Percentiles rank a stretch among this genome's conserved stretches.
Evolutionary conservation across 192 early-diverging fungal species (phyloP).

Genomic region (Backusella macrospora): DNA sequence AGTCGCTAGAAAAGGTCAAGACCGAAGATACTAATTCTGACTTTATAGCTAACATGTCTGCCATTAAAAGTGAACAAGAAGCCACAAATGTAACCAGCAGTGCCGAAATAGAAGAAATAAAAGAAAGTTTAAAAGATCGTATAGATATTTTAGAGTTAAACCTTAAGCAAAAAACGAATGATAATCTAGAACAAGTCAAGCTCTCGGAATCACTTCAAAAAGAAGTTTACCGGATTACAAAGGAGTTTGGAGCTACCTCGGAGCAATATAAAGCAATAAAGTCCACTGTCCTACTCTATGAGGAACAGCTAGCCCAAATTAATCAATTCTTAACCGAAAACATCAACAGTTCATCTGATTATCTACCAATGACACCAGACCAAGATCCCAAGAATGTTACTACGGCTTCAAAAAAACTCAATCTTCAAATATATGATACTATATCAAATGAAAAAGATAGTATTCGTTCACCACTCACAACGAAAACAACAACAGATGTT

Average conservation of each 20-base stretch:
- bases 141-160: not conserved
- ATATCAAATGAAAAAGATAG: too few relatives aligned
- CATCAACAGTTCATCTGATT: not conserved
- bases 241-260: conserved; percentile 10
- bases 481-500: not conserved
- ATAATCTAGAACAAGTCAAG: conserved; percentile 8
- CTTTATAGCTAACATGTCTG: not conserved
- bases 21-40: not conserved
- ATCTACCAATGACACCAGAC: too few relatives aligned
- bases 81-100: too few relatives aligned
- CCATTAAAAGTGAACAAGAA: not conserved
- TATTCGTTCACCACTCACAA: too few relatives aligned
- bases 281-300: conserved; percentile 3
- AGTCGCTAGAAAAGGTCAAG: not conserved
- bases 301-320: not conserved
- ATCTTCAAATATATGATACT: too few relatives aligned
- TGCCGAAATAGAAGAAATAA: too few relatives aligned
- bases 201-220: conserved; percentile 8
- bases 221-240: conserved; percentile 16
- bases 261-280: not conserved
- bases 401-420: too few relatives aligned
- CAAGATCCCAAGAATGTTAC: too few relatives aligned
- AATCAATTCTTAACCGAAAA: not conserved
- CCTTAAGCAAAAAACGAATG: not conserved
- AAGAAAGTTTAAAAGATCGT: not conserved